Evolutionary conservation across 305 asterid species (phyloP).

Genomic region (Fraxinus sp.): DNA sequence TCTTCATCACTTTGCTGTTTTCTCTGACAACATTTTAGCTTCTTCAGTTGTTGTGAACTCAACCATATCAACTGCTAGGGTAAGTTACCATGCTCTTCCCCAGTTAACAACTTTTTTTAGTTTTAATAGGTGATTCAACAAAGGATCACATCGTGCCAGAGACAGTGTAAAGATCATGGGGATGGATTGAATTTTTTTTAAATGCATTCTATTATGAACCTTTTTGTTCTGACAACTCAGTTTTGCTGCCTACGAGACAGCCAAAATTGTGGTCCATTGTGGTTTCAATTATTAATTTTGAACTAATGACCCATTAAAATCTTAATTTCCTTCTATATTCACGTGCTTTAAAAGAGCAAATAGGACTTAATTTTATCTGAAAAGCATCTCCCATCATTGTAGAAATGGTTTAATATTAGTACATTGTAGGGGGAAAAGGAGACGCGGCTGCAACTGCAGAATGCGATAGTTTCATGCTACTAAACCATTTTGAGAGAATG

Average conservation of each 20-base stretch:
- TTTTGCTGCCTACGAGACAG: background rate
- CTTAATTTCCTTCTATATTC: background rate
- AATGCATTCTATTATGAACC: background rate
- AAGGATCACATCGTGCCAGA: background rate
- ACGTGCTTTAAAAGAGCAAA: background rate
- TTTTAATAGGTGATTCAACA: background rate
- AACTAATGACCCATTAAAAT: background rate
- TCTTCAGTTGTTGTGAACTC: slow-evolving; percentile 89
- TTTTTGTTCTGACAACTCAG: background rate
- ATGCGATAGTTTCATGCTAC: background rate
- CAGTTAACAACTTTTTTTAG: background rate
- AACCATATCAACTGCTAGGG: slow-evolving; percentile 66
- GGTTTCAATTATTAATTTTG: background rate
- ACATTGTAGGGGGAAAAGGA: background rate
- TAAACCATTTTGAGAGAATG: background rate
- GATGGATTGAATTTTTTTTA: background rate
- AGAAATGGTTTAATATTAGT: background rate
- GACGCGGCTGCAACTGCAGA: background rate
- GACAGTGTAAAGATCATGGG: background rate
- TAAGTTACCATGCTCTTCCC: slow-evolving; percentile 35
- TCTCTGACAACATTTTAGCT: slow-evolving; percentile 91
- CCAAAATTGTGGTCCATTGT: background rate
- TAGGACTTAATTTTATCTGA: background rate
- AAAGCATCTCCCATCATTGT: background rate
- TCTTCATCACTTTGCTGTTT: slow-evolving; percentile 74